Evolutionary conservation across 2,329 filamentous ascomycete species (phyloP).

Genomic region (Cladosporium velox): DNA sequence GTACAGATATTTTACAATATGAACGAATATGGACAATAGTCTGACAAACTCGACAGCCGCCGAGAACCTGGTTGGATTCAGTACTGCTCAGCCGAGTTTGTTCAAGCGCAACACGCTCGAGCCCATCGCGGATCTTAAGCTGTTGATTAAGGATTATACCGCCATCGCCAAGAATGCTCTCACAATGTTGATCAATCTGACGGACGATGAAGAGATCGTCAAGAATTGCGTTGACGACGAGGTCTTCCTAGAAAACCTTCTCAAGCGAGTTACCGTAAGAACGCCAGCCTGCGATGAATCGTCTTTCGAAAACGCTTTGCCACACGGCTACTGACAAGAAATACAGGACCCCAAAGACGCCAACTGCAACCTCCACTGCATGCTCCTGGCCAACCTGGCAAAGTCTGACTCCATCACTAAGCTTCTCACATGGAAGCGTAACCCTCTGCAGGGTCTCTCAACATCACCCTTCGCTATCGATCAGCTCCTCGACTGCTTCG

Average conservation of each 20-base stretch:
- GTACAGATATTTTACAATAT: slow-evolving; percentile 44
- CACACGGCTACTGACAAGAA: not conserved
- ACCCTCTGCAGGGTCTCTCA: slow-evolving; percentile 67
- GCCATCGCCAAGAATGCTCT: slow-evolving; percentile 91
- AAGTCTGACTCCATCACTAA: slow-evolving; percentile 75
- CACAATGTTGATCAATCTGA: slow-evolving; percentile 85
- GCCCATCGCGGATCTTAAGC: slow-evolving; percentile 83
- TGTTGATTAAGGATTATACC: slow-evolving; percentile 83
- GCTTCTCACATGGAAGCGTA: slow-evolving; percentile 68
- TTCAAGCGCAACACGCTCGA: slow-evolving; percentile 81
- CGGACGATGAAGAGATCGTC: slow-evolving; percentile 74
- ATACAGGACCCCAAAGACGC: slow-evolving; percentile 68
- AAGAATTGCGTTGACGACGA: slow-evolving; percentile 75
- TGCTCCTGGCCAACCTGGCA: slow-evolving; percentile 88
- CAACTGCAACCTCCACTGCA: slow-evolving; percentile 81
- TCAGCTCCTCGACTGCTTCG: slow-evolving; percentile 93
- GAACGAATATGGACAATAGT: not conserved
- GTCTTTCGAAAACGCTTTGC: not conserved
- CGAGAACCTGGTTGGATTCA: slow-evolving; percentile 84
- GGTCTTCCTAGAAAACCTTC: slow-evolving; percentile 72
- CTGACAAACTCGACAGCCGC: slow-evolving; percentile 56
- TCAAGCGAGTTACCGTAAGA: slow-evolving; percentile 75
- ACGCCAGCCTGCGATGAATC: slow-evolving; percentile 20
- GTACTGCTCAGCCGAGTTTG: slow-evolving; percentile 71
- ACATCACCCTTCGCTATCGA: slow-evolving; percentile 76